Base-by-base conservation (phyloP, 1,284 basidiomycete species). In the Cystobasidium slooffiae region DNA sequence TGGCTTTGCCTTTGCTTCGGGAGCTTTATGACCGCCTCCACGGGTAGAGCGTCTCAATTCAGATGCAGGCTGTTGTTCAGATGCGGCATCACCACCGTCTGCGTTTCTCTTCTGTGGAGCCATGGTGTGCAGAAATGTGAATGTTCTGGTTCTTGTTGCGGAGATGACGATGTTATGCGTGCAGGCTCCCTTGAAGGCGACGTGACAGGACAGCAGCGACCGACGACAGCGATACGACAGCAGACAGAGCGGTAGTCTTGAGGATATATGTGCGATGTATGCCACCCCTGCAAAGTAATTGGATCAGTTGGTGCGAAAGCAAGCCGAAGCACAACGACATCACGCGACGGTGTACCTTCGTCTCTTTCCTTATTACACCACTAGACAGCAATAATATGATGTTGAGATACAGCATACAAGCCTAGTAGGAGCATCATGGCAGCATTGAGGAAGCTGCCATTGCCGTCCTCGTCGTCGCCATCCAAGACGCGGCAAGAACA, bases 81-180 rank as follows among this genome's bases (percentile, higher is more conserved):
- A 8, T 12, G 20, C 61, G 31, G 59, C 62, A 52, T 44, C 24
- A 8, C 66, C 52, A 18, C 41, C 52, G 16, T 53, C 62, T 39
- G 70, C 70, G 24, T 31, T 41, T 65, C 70, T 63, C 47, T 72
- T 69, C 43, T 72, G 65, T 5, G 70, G 70, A 31, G 70, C 62
- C 70, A 73, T 73, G 39, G 49, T 63, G 53, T 20, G 9, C 14
- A 20, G 2, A 4, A 6, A 44, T 61, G 6, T 44, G 22, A 8
- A 41, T 1, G 39, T 6, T 59, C 6, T 12, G 39, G 39, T 16
- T 59, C 16, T 41, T n/a, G 56, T 59, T 41, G 37, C 6, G 43
- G 14, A n/a, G 12, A n/a, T 49, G 14, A 18, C 18, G 18, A 1
- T 14, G 46, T n/a, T 49, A 12, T 14, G 46, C 14, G 14, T 3